phyloP scores from a whole-genome alignment of 345 rosid genomes.

The Crucihimalaya himalaica region DNA sequence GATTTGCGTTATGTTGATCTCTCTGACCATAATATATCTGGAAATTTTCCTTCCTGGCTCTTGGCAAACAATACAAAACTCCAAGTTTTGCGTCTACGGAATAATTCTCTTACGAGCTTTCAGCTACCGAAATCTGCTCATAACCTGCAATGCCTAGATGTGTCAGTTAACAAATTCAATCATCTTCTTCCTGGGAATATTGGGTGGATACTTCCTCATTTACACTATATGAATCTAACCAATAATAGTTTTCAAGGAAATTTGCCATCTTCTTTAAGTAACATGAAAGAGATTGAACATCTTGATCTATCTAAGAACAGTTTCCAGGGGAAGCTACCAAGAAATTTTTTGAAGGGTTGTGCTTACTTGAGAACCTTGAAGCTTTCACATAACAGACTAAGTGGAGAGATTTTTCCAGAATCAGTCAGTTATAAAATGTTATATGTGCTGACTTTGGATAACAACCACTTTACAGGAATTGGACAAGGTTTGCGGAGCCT shows the following conservation, averaged over 20 bases:
- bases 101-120: not conserved
- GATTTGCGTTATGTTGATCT: not conserved
- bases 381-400: not conserved
- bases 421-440: rapidly evolving
- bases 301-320: not conserved
- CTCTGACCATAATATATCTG: not conserved
- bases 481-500: not conserved
- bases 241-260: not conserved
- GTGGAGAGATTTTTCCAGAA: not conserved
- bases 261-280: not conserved
- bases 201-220: not conserved
- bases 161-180: not conserved
- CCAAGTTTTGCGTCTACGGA: not conserved
- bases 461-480: not conserved
- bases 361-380: not conserved
- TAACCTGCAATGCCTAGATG: too few relatives aligned
- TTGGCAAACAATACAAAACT: not conserved
- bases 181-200: not conserved
- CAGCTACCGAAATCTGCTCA: not conserved
- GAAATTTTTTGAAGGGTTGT: not conserved
- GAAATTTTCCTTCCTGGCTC: not conserved
- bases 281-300: not conserved
- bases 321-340: not conserved
- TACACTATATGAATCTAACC: not conserved
- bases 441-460: not conserved